Conservation (phyloP, 148 eudicot species). For the Vaccinium corymbosum region DNA sequence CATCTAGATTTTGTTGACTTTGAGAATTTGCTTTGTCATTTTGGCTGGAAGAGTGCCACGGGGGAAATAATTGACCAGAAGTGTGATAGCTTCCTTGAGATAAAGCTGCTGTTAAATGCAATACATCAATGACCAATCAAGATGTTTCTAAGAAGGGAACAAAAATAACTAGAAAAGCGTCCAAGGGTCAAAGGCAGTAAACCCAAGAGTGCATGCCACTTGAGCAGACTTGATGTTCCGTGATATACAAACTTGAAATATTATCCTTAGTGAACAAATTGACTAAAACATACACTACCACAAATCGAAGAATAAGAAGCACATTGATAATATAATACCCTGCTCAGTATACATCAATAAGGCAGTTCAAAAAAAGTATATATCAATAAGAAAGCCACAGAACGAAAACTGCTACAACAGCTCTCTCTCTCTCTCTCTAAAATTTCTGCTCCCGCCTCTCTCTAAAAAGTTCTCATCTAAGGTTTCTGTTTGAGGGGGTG, state of each 20-base stretch:
- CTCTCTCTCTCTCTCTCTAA: too few species aligned
- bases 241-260: not conserved
- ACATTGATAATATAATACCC: not conserved
- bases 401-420: too few species aligned
- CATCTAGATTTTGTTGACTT: conserved; percentile 38
- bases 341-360: not conserved
- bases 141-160: not conserved
- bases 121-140: conserved; percentile 11
- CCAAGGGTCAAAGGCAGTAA: not conserved
- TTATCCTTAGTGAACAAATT: not conserved
- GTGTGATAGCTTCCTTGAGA: conserved; percentile 62
- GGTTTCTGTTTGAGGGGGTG: too few species aligned
- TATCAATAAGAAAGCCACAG: too few species aligned
- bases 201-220: not conserved
- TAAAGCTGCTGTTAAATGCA: conserved; percentile 33
- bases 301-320: not conserved
- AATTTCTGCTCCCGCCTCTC: too few species aligned
- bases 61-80: conserved; percentile 50
- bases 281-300: not conserved
- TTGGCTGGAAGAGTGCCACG: conserved; percentile 62
- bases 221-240: not conserved
- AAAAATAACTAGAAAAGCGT: not conserved
- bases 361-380: not conserved
- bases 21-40: conserved; percentile 40
- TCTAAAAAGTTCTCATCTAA: too few species aligned